Percentiles rank a stretch among this genome's conserved stretches.
These are phyloP conservation scores for Gnomoniopsis sp. DNA, from an alignment of 2,329 filamentous ascomycete genomes.

Conservation along the genomic window DNA sequence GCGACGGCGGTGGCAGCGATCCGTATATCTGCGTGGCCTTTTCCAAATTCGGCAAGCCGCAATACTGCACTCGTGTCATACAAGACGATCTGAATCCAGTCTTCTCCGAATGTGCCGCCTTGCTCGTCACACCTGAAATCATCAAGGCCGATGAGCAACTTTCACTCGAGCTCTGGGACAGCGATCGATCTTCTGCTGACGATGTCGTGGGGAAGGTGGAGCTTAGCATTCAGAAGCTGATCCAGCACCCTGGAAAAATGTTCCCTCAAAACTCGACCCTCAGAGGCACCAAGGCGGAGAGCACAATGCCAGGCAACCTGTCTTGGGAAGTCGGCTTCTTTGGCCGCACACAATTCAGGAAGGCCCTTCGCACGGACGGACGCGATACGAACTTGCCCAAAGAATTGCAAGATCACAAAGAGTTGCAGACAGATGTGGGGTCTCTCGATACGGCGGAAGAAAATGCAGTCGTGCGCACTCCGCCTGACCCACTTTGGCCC, in stretches of 20 bases:
- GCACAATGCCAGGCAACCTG: conserved; percentile 86
- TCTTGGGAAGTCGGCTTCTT: conserved; percentile 98
- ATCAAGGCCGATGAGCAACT: conserved; percentile 93
- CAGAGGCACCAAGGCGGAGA: conserved; percentile 76
- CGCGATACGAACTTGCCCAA: conserved; percentile 75
- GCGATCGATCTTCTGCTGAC: conserved; percentile 85
- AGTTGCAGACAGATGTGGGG: conserved; percentile 86
- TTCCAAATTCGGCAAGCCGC: conserved; percentile 95
- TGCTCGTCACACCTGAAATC: conserved; percentile 83
- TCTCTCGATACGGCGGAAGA: conserved; percentile 69
- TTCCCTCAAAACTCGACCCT: conserved; percentile 84
- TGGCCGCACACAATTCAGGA: conserved; percentile 82
- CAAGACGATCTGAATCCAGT: conserved; percentile 91
- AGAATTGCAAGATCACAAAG: conserved; percentile 67
- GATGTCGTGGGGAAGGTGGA: conserved; percentile 95
- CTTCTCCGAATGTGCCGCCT: conserved; percentile 82
- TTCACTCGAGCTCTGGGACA: conserved; percentile 94
- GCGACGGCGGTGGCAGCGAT: conserved; percentile 82
- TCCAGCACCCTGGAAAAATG: conserved; percentile 91
- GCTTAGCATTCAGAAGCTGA: conserved; percentile 89
- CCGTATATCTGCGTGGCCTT: conserved; percentile 94
- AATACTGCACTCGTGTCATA: conserved; percentile 96
- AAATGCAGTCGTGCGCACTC: conserved; percentile 83
- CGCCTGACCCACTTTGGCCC: conserved; percentile 94
- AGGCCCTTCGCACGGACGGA: conserved; percentile 80